These are phyloP conservation scores for Neurospora sp. DNA, from an alignment of 495 filamentous ascomycete species.

Conservation along the genomic window DNA sequence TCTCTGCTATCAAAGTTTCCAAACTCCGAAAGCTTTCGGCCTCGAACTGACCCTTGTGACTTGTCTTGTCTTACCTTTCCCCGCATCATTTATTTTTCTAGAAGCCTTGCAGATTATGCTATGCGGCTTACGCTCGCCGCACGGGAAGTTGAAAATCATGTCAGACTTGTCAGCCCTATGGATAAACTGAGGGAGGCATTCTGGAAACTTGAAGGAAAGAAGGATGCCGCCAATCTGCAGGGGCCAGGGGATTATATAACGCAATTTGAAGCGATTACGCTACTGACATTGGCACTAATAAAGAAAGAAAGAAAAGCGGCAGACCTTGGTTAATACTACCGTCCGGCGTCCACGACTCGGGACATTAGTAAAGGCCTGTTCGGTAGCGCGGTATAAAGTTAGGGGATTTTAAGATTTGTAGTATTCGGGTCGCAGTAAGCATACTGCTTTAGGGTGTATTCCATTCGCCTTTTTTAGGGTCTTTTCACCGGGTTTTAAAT, in stretches of 20 bases:
- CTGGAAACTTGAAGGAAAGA: neutral
- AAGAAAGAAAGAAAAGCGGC: too few species aligned
- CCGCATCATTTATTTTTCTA: neutral
- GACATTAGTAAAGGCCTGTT: too few species aligned
- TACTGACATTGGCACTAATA: too few species aligned
- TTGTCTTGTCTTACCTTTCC: neutral
- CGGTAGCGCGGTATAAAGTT: too few species aligned
- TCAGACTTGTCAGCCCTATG: neutral
- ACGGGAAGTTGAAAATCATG: neutral
- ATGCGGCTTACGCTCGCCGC: neutral
- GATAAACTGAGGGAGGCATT: neutral
- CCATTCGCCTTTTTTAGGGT: too few species aligned
- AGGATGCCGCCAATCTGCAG: neutral
- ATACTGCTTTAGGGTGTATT: too few species aligned
- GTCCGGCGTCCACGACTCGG: too few species aligned
- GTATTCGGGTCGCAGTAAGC: too few species aligned
- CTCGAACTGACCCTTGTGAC: neutral
- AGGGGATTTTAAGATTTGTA: too few species aligned
- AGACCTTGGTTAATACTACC: too few species aligned
- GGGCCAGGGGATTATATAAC: too few species aligned
- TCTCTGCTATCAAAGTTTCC: neutral
- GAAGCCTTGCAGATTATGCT: neutral
- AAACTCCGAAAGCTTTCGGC: neutral
- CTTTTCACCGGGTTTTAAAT: too few species aligned
- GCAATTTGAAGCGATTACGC: neutral